phyloP scores from a whole-genome alignment of 768 basidiomycete genomes.

The Boletus vinaceobasis region DNA sequence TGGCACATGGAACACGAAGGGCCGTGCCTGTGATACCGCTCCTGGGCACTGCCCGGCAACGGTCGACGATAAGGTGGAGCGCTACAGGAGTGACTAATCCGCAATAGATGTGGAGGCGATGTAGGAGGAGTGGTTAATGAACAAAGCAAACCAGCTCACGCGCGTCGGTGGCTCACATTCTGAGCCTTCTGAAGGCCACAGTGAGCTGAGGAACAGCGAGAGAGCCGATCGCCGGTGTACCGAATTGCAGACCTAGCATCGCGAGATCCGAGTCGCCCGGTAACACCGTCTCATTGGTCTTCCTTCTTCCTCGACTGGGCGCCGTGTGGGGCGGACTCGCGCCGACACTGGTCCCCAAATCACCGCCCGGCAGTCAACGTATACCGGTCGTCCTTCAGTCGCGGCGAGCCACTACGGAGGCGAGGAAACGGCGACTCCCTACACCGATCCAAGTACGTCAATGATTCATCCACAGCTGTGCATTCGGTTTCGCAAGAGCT shows the following conservation, averaged over 20 bases:
- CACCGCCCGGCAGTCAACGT: background rate
- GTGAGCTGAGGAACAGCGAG: no score
- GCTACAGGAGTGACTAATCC: background rate
- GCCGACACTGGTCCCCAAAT: background rate
- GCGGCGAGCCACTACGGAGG: background rate
- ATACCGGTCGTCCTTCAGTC: background rate
- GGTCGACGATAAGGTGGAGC: constrained; percentile 6
- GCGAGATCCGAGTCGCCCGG: background rate
- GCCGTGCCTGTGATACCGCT: constrained; percentile 2
- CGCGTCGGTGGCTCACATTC: background rate
- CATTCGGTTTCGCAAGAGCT: background rate
- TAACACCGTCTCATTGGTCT: background rate
- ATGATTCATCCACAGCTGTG: background rate
- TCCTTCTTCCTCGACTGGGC: background rate
- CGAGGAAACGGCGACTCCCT: background rate
- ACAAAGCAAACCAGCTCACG: constrained; percentile 2
- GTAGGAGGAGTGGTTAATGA: background rate
- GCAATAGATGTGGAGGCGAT: background rate
- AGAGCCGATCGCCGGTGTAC: background rate
- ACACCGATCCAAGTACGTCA: background rate
- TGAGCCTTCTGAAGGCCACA: no score
- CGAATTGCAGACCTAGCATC: background rate
- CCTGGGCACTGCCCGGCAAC: background rate
- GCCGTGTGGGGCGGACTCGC: background rate
- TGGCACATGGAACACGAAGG: background rate